These are phyloP conservation scores for Achlya hypogyna DNA, from an alignment of 352 stramenopile genomes.

Conservation along the genomic window DNA sequence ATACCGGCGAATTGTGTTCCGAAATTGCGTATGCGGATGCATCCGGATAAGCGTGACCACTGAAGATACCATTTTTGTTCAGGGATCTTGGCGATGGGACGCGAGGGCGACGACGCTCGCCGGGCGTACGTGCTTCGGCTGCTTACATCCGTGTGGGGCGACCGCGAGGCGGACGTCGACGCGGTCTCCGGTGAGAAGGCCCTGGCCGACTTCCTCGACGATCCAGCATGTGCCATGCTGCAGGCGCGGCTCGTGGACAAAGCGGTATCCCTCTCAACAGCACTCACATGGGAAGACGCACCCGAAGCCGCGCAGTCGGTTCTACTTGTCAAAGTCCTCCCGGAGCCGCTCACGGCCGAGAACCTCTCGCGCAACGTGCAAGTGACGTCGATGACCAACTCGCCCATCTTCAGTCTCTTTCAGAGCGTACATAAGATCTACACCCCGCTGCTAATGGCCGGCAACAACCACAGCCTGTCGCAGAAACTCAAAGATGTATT, in stretches of 20 bases:
- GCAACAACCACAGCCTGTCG: constrained; percentile 36
- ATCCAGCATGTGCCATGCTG: constrained; percentile 49
- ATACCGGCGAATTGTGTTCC: too few relatives aligned
- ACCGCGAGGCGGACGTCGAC: constrained; percentile 27
- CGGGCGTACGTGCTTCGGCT: constrained; percentile 50
- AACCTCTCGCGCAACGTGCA: constrained; percentile 70
- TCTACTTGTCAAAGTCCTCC: constrained; percentile 51
- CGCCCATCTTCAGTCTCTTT: constrained; percentile 71
- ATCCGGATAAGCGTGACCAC: background rate
- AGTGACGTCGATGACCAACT: constrained; percentile 54
- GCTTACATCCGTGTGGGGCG: constrained; percentile 54
- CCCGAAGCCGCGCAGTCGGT: constrained; percentile 24
- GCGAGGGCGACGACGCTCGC: constrained; percentile 30
- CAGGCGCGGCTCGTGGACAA: constrained; percentile 34
- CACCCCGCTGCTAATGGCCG: constrained; percentile 55
- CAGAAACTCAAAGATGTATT: constrained; percentile 77
- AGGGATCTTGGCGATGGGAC: constrained; percentile 1
- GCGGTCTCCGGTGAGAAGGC: constrained; percentile 39
- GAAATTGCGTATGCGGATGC: background rate
- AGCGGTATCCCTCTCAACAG: background rate
- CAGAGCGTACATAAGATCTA: constrained; percentile 76
- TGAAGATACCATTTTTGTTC: background rate
- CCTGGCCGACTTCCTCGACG: constrained; percentile 58
- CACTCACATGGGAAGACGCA: constrained; percentile 14
- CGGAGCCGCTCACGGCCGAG: constrained; percentile 39